phyloP scores from a whole-genome alignment of 2,329 filamentous ascomycete species.

The Colletotrichum chlorophyti region DNA sequence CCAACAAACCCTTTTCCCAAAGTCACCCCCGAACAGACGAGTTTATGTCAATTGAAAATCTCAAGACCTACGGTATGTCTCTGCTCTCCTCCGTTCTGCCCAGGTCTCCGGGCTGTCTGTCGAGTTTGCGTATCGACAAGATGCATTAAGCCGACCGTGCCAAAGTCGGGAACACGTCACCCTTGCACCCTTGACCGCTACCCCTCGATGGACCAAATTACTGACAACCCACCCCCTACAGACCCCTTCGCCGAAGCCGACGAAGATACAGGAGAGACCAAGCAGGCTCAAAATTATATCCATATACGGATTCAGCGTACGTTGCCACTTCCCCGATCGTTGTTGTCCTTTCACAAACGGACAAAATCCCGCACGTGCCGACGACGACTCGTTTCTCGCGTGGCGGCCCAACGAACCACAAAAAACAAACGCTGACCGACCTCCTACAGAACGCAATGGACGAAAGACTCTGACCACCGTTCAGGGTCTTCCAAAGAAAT shows the following conservation, averaged over 20 bases:
- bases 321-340: conserved; percentile 43
- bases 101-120: too few relatives aligned
- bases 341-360: not conserved
- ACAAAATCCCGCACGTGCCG: conserved; percentile 24
- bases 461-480: conserved; percentile 99
- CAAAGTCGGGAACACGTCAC: not conserved
- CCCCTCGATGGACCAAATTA: conserved; percentile 1
- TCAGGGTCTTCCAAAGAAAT: conserved; percentile 98
- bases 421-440: conserved; percentile 44
- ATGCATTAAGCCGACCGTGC: too few relatives aligned
- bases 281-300: conserved; percentile 97
- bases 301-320: conserved; percentile 99
- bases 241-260: conserved; percentile 99
- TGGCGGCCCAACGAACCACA: not conserved
- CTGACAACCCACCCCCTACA: conserved; percentile 48
- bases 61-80: conserved; percentile 88
- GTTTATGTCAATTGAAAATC: conserved; percentile 99
- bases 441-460: conserved; percentile 93
- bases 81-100: too few relatives aligned
- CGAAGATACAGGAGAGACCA: conserved; percentile 96
- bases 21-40: conserved; percentile 71
- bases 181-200: conserved; percentile 16
- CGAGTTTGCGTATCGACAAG: too few relatives aligned
- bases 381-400: not conserved
- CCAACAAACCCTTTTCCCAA: conserved; percentile 60